Evolutionary conservation across 768 basidiomycete genomes (phyloP), one percentile per base, ranked within the genome.

Genomic region (Rhizopogon rudus): DNA sequence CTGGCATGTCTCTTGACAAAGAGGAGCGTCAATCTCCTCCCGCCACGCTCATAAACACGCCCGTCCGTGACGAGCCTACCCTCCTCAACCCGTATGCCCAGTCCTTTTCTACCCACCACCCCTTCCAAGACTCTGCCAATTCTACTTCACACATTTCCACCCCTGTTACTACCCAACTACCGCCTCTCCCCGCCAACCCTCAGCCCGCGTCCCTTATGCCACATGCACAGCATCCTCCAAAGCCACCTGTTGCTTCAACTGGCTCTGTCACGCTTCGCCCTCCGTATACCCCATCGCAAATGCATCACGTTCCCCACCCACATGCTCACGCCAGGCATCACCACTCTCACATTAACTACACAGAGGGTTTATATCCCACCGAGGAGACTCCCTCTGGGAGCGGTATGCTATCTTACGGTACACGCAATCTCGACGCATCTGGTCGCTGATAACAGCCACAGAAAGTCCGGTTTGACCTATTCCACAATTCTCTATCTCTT

Each of bases 281-380:
- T n/a, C 80, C 84, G 16, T 88, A 84, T 64, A 69, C 79, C 13
- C 65, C 75, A 5, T 64, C 76, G 22, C 84, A 81, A 63, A 87
- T 91, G 85, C 88, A 90, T 61, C 88, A 89, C 59, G 86, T 90
- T 44, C 86, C 88, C 1, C 88, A 89, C 59, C 86, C 88, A 2
- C 88, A 89, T 55, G 86, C 87, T 0, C 87, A 90, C 61, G 83
- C 87, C 0, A 80, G 86, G 35, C 86, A 87, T 58, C 88, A 86
- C 59, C 84, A 85, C 61, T 77, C 80, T 3, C 75, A 78, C 56
- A 59, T 84, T 41, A 75, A 74, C 61, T 78, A 78, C 55, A 62
- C 74, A n/a, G 73, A 74, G 52, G 58, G 63, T 22, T 64, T 74
- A 54, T 75, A 77, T 53, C 62, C 73, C 40, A 61, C 63, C 53